Percentiles rank a stretch among this genome's conserved stretches.
Conservation (phyloP, 805 yeast genomes). For the Tetrapisispora taiwanensis region DNA sequence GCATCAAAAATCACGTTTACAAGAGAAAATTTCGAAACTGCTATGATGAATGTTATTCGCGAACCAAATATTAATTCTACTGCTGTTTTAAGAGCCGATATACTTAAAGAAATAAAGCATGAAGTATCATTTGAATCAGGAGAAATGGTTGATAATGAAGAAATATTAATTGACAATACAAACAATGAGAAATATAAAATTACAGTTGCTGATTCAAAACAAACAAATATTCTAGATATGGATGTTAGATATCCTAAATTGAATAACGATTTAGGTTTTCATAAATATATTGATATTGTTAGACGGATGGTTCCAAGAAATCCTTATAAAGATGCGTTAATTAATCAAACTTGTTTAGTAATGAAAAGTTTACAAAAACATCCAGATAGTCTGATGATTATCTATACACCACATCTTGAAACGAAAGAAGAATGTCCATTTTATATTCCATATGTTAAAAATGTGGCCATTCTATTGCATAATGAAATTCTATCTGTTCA, state of each 20-base stretch:
- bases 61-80: conserved; percentile 91
- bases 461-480: conserved; percentile 59
- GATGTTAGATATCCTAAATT: conserved; percentile 28
- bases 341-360: conserved; percentile 74
- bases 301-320: conserved; percentile 86
- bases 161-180: not conserved
- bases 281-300: conserved; percentile 45
- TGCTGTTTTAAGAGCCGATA: conserved; percentile 80
- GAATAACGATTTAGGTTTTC: conserved; percentile 17
- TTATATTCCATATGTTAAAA: conserved; percentile 77
- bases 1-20: conserved; percentile 15
- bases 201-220: conserved; percentile 18
- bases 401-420: conserved; percentile 70
- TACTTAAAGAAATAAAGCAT: conserved; percentile 43
- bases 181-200: conserved; percentile 4
- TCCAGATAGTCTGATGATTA: conserved; percentile 41
- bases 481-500: conserved; percentile 51
- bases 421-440: conserved; percentile 60
- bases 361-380: conserved; percentile 23
- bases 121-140: conserved; percentile 10
- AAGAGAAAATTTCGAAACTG: conserved; percentile 50
- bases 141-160: not conserved
- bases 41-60: conserved; percentile 67
- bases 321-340: conserved; percentile 71
- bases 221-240: conserved; percentile 33